Percentiles rank a stretch among this genome's conserved stretches.
Evolutionary conservation across 345 rosid genomes (phyloP).

Genomic region (Citrus maxima): DNA sequence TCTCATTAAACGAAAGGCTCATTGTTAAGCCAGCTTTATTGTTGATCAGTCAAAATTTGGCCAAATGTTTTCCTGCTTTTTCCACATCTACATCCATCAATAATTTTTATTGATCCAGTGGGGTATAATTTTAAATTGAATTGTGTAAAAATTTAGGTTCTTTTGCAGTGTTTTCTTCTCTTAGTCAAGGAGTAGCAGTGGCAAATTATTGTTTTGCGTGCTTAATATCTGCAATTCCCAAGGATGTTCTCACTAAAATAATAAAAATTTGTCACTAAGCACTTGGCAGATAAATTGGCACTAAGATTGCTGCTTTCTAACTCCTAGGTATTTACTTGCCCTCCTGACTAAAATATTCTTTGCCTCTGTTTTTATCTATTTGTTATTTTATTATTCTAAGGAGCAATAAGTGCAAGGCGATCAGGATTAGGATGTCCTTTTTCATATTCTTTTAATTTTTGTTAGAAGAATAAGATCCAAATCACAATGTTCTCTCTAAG

Average conservation of each 20-base stretch:
- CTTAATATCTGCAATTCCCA: constrained; percentile 51
- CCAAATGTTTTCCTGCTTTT: background rate
- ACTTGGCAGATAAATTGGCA: constrained; percentile 34
- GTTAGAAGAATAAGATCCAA: background rate
- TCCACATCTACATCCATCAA: background rate
- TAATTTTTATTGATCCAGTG: background rate
- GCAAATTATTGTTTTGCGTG: constrained; percentile 12
- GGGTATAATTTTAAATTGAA: background rate
- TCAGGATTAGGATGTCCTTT: background rate
- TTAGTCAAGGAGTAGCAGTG: constrained; percentile 27
- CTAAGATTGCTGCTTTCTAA: constrained; percentile 40
- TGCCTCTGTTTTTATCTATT: constrained; percentile 7
- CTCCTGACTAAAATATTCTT: constrained; percentile 7
- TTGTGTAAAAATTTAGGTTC: background rate
- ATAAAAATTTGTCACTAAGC: constrained; percentile 43
- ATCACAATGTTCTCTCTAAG: background rate
- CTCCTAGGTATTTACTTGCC: constrained; percentile 38
- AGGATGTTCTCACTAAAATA: constrained; percentile 38
- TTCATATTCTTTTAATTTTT: background rate
- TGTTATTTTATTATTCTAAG: background rate
- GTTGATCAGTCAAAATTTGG: background rate
- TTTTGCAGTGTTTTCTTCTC: background rate
- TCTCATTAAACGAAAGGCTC: too few species aligned
- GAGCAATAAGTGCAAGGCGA: background rate
- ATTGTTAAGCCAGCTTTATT: background rate